Evolutionary conservation across 495 filamentous ascomycete genomes (phyloP).

Genomic region (Hyaloscypha variabilis): DNA sequence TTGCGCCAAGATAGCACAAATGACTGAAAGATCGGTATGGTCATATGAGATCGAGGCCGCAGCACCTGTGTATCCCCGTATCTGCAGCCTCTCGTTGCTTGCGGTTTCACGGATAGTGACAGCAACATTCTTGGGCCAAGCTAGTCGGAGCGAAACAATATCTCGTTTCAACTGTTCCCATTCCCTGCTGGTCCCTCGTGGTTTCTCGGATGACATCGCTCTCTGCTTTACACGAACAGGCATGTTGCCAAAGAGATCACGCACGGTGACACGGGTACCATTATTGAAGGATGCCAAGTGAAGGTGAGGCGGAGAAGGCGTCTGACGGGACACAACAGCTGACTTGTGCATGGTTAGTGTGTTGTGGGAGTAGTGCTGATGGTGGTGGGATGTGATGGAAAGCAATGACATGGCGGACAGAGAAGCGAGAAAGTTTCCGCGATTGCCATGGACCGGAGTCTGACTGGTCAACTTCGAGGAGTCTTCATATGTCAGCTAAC

Average conservation of each 20-base stretch:
- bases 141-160: slow-evolving; percentile 66
- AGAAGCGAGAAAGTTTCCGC: slow-evolving; percentile 78
- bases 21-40: slow-evolving; percentile 32
- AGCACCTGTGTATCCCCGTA: slow-evolving; percentile 5
- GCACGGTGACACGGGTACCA: slow-evolving; percentile 80
- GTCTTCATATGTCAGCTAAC: slow-evolving; percentile 45
- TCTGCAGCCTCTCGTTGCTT: slow-evolving; percentile 18
- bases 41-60: background rate
- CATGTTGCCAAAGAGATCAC: slow-evolving; percentile 93
- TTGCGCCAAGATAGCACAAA: slow-evolving; percentile 64
- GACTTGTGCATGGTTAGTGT: slow-evolving; percentile 73
- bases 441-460: slow-evolving; percentile 60
- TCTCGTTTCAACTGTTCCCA: slow-evolving; percentile 68
- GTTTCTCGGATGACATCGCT: slow-evolving; percentile 46
- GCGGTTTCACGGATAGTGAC: slow-evolving; percentile 47
- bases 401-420: slow-evolving; percentile 76
- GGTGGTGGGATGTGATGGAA: slow-evolving; percentile 77
- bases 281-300: slow-evolving; percentile 56
- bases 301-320: slow-evolving; percentile 65
- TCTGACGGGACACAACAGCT: slow-evolving; percentile 65
- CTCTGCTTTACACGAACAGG: slow-evolving; percentile 93
- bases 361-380: slow-evolving; percentile 63
- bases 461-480: slow-evolving; percentile 70
- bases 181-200: slow-evolving; percentile 44
- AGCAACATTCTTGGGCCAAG: slow-evolving; percentile 54